Evolutionary conservation across 331 rosid species (phyloP).

Genomic region (Malus hybrid): DNA sequence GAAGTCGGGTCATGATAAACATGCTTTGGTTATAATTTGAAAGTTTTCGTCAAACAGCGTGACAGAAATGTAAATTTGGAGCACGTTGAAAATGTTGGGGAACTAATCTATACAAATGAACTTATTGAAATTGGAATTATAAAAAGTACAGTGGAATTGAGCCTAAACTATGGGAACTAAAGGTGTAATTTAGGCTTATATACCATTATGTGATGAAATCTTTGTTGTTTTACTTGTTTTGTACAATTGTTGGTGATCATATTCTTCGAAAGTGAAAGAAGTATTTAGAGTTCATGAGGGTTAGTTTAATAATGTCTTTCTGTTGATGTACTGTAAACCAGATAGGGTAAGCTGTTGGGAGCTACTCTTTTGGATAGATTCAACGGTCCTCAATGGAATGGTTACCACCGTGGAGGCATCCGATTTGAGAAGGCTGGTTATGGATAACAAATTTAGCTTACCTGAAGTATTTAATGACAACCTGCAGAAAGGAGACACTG

Average conservation of each 20-base stretch:
- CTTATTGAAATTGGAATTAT: not conserved
- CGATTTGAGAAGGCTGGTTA: constrained; percentile 51
- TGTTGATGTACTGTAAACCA: constrained; percentile 36
- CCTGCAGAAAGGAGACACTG: constrained; percentile 39
- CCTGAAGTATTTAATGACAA: constrained; percentile 37
- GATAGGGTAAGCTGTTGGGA: constrained; percentile 55
- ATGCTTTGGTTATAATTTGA: not conserved
- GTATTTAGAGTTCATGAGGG: not conserved
- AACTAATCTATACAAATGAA: not conserved
- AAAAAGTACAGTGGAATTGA: not conserved
- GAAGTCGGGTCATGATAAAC: not conserved
- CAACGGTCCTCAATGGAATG: constrained; percentile 61
- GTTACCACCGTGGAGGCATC: constrained; percentile 57
- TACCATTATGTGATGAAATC: not conserved
- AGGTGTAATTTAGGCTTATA: not conserved
- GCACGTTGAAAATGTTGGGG: too few relatives aligned
- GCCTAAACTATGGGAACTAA: not conserved
- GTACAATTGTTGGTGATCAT: not conserved
- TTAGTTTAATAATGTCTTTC: constrained; percentile 15
- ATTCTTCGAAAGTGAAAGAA: not conserved
- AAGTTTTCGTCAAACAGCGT: not conserved
- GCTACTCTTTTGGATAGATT: constrained; percentile 73
- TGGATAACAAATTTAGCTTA: constrained; percentile 44
- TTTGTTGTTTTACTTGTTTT: constrained; percentile 3
- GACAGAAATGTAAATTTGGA: not conserved